Evolutionary conservation across 225 moss, liverwort and hornwort species (phyloP), one percentile per base, ranked within the genome.

Genomic region (Straminergon stramineum): DNA sequence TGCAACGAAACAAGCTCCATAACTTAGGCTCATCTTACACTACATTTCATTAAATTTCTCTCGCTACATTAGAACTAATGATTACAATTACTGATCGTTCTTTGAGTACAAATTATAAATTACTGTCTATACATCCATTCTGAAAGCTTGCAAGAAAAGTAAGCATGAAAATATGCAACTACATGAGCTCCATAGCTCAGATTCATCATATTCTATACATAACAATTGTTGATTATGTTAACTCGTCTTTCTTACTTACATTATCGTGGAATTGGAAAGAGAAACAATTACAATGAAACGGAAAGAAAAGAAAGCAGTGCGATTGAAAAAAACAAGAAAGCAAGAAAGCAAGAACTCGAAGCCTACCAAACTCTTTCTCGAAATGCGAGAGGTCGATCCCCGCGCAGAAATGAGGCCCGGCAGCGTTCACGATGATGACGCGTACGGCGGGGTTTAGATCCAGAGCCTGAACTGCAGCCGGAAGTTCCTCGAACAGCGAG

Each of bases 341-440:
- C 37, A 63, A 8, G 48, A 85, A 83, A 62, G 43, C 62, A 71
- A 85, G 56, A 39, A 70, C 83, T 65, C 28, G 26, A 48, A 63
- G 56, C 55, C 37, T 93, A 93, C 93, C 93, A n/a, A 62, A n/a
- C 62, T 79, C 52, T 17, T 89, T 56, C 21, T 88, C 69, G 67
- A 96, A 67, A 64, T 86, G 52, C 26, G 85, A 79, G 81, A 98
- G 90, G 87, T 98, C 96, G 77, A 98, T 98, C 68, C 98, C 98
- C 21, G 96, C 90, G 91, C 98, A 98, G 89, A 98, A 98, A 75
- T 98, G 94, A 79, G 85, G 91, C 35, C 98, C 98, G 32, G 89
- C 86, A 16, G 92, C 96, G 31, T 91, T 90, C 37, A 98, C 86
- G 52, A 97, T 79, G 34, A 98, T 93, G 51, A 96, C 96, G 23